Conservation (phyloP, 163 green algal species). For the Volvox carteri region DNA sequence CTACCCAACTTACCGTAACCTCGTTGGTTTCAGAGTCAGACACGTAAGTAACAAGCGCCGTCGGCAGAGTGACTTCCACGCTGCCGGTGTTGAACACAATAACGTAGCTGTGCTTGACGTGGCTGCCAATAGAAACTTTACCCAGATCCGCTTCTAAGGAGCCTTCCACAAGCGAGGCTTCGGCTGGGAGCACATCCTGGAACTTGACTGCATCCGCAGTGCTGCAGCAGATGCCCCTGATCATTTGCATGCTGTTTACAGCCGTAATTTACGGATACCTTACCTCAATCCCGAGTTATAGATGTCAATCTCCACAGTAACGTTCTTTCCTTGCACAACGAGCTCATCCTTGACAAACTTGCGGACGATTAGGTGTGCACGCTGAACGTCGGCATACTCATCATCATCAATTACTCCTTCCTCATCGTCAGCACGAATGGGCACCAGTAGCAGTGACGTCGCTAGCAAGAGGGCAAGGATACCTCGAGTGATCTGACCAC, state of each 20-base stretch:
- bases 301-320: slow-evolving; percentile 65
- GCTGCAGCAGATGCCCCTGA: slow-evolving; percentile 51
- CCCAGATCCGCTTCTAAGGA: slow-evolving; percentile 37
- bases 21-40: slow-evolving; percentile 58
- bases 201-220: slow-evolving; percentile 61
- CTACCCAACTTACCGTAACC: slow-evolving; percentile 17
- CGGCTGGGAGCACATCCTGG: slow-evolving; percentile 57
- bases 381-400: slow-evolving; percentile 49
- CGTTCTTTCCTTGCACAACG: slow-evolving; percentile 70
- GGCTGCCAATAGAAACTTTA: slow-evolving; percentile 64
- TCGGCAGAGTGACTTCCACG: slow-evolving; percentile 35
- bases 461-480: slow-evolving; percentile 34
- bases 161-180: slow-evolving; percentile 65
- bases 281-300: slow-evolving; percentile 67
- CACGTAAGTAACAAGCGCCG: slow-evolving; percentile 64
- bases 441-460: slow-evolving; percentile 13
- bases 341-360: slow-evolving; percentile 56
- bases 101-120: slow-evolving; percentile 62
- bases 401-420: slow-evolving; percentile 49
- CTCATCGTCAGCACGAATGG: slow-evolving; percentile 43
- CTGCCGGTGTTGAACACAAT: slow-evolving; percentile 60
- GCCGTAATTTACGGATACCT: not conserved
- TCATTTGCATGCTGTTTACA: slow-evolving; percentile 2
- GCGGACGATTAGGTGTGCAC: slow-evolving; percentile 39
- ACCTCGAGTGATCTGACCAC: slow-evolving; percentile 18